A percentile compares a stretch with the other conserved stretches of the same genome.
Evolutionary conservation across 345 rosid species (phyloP).

Genomic region (Sonneratia caseolaris): DNA sequence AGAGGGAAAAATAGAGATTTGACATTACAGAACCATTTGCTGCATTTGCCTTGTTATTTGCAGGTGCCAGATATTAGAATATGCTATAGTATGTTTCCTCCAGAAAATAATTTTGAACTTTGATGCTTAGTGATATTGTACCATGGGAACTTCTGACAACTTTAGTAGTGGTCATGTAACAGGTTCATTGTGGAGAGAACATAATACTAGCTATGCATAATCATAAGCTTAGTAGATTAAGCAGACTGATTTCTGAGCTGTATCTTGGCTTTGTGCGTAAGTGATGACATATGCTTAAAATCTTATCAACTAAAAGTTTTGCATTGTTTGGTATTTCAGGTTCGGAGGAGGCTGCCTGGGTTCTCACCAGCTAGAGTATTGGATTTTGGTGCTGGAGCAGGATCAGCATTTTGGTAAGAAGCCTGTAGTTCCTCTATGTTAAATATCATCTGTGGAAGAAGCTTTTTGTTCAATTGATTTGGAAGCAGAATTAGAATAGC

Average conservation of each 20-base stretch:
- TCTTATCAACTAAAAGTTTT: not conserved
- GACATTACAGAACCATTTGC: not conserved
- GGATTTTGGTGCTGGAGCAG: conserved; percentile 96
- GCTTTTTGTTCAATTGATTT: no score
- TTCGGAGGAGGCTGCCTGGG: conserved; percentile 59
- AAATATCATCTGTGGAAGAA: no score
- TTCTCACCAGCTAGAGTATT: conserved; percentile 60
- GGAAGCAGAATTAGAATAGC: no score
- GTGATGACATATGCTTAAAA: not conserved
- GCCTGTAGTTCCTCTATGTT: not conserved
- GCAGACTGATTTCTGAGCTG: not conserved
- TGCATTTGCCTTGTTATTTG: not conserved
- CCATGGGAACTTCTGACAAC: not conserved
- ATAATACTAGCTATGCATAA: not conserved
- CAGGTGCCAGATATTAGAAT: not conserved
- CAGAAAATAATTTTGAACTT: not conserved
- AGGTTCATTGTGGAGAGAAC: not conserved
- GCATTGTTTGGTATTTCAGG: conserved; percentile 24
- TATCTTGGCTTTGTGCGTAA: not conserved
- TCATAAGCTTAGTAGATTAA: not conserved
- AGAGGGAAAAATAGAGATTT: not conserved
- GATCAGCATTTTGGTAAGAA: conserved; percentile 88
- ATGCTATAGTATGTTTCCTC: not conserved
- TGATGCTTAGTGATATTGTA: not conserved
- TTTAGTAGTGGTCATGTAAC: not conserved